Evolutionary conservation across 331 rosid genomes (phyloP).

Genomic region (Acacia concinna): DNA sequence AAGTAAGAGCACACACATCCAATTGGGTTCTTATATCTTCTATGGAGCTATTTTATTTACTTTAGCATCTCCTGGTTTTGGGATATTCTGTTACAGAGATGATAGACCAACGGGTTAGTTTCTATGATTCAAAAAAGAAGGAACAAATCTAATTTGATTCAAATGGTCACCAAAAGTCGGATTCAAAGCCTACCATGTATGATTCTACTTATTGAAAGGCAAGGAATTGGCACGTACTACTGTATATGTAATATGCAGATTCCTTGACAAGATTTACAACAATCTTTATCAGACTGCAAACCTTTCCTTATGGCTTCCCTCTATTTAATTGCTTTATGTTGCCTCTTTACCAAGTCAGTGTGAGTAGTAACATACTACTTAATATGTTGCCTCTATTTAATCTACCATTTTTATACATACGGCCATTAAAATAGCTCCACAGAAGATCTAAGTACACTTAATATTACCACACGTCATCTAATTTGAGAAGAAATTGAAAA

Average conservation of each 20-base stretch:
- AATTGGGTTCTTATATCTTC: not conserved
- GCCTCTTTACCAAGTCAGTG: slow-evolving; percentile 83
- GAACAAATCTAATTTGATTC: not conserved
- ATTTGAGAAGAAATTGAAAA: slow-evolving; percentile 1
- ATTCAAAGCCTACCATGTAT: slow-evolving; percentile 29
- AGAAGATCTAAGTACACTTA: too few species aligned
- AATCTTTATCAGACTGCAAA: slow-evolving; percentile 85
- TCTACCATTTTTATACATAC: too few species aligned
- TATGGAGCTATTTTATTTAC: too few species aligned
- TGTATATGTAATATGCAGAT: not conserved
- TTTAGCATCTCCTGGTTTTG: not conserved
- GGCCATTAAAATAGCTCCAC: too few species aligned
- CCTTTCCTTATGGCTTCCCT: slow-evolving; percentile 83
- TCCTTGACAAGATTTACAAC: slow-evolving; percentile 41
- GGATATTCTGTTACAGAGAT: not conserved
- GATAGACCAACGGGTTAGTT: not conserved
- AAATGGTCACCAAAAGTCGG: not conserved
- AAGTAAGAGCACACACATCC: too few species aligned
- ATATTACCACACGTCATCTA: too few species aligned
- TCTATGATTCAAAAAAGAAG: not conserved
- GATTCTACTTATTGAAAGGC: slow-evolving; percentile 34
- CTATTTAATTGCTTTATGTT: slow-evolving; percentile 76
- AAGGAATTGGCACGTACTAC: slow-evolving; percentile 26
- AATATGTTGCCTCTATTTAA: too few species aligned
- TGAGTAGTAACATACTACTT: slow-evolving; percentile 89